Base-by-base conservation (phyloP, 1,139 yeast species). In the Debaryomyces psychrophilus region DNA sequence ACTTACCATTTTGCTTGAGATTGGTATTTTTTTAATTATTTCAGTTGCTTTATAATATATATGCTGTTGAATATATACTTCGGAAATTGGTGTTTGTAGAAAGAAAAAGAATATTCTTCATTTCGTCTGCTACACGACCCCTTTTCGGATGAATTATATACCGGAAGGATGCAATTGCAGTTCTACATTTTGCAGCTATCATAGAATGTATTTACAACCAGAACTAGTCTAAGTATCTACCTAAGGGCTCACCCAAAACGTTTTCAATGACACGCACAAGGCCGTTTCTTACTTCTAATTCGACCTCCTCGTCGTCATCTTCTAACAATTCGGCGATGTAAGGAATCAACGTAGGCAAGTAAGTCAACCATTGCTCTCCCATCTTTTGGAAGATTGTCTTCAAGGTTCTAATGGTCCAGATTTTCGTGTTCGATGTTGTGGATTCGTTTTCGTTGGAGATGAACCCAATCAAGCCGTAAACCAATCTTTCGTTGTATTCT, bases 341-440 rank as follows among this genome's bases (percentile, higher is more conserved):
- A 36, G 99, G 99, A 51, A 95, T 96, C 58, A 93, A 78, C 60
- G 93, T 97, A 22, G 99, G 99, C 61, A 93, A 77, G 73, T 88
- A 79, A 31, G 86, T 73, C 53, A 93, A 79, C 99, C 99, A 93
- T 64, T 85, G 90, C 60, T 93, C 98, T 44, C 98, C 98, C 62
- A 90, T 85, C 73, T 88, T 88, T 55, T 88, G 88, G 78, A 90
- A 93, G 35, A 93, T 82, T 22, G 83, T 76, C 68, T 89, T 89
- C 67, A 92, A 79, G 2, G 89, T 76, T 62, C 86, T 82, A 44
- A 90, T 79, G 26, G 97, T 83, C 95, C 96, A 89, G 56, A 86
- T 77, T 74, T 90, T 90, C 58, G 77, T 68, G 47, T 61, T 60
- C 17, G 70, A 60, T 11, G 62, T 46, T 9, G 60, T 71, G 39